Conservation (phyloP, 2,329 filamentous ascomycete species). For the Neofusicoccum kwambonambiense region DNA sequence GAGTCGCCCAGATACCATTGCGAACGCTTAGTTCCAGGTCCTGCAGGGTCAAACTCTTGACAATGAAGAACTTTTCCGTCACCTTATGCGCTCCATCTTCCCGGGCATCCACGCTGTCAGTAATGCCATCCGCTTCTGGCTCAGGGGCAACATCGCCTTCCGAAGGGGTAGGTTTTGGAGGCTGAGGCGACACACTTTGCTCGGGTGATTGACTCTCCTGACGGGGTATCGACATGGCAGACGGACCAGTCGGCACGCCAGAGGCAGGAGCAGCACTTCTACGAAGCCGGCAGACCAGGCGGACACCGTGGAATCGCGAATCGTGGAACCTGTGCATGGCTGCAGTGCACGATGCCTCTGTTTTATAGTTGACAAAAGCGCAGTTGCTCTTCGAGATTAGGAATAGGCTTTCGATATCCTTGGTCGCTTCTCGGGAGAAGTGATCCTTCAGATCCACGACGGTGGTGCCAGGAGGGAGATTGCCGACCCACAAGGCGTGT, state of each 20-base stretch:
- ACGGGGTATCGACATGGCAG: slow-evolving; percentile 40
- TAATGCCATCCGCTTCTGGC: background rate
- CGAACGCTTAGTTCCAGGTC: slow-evolving; percentile 85
- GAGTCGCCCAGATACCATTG: slow-evolving; percentile 90
- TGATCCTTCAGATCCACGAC: slow-evolving; percentile 86
- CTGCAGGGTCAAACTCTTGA: slow-evolving; percentile 89
- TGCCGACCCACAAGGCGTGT: slow-evolving; percentile 94
- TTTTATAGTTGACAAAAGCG: slow-evolving; percentile 92
- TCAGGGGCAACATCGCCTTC: background rate
- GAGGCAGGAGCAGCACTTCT: slow-evolving; percentile 50
- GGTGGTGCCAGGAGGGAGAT: slow-evolving; percentile 79
- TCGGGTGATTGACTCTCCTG: slow-evolving; percentile 28
- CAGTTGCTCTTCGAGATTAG: slow-evolving; percentile 97
- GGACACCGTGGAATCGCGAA: slow-evolving; percentile 80
- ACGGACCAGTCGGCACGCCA: slow-evolving; percentile 57
- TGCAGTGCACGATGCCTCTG: slow-evolving; percentile 69
- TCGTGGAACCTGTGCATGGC: slow-evolving; percentile 88
- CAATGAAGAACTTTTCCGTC: slow-evolving; percentile 80
- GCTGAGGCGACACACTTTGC: slow-evolving; percentile 20
- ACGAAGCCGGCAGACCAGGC: slow-evolving; percentile 80
- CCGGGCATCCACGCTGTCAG: slow-evolving; percentile 19
- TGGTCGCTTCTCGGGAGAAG: slow-evolving; percentile 74
- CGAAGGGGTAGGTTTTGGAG: slow-evolving; percentile 15
- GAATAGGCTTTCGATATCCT: slow-evolving; percentile 82
- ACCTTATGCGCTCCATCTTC: slow-evolving; percentile 35